Evolutionary conservation across 1,284 basidiomycete genomes (phyloP), one percentile per base, ranked within the genome.

Genomic region (Mycena sp.): DNA sequence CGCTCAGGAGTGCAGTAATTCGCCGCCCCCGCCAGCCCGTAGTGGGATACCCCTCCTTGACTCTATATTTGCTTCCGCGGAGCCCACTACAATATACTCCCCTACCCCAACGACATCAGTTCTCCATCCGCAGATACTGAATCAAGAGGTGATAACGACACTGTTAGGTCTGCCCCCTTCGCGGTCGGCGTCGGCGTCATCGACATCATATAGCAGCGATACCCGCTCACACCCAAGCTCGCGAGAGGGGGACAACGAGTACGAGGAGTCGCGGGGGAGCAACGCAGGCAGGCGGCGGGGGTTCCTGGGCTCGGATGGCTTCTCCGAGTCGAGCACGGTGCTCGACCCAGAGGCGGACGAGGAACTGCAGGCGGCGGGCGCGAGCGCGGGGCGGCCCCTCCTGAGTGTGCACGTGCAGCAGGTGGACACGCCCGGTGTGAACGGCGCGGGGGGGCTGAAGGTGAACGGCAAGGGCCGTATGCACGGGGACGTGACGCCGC

Each of bases 181-280:
- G 0, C 83, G 85, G 25, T 79, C 85, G 23, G 80, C 85, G 4
- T 88, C 87, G 1, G 82, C 78, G 10, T 80, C 83, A 4, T 81
- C 83, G 14, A 78, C 75, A 40, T 73, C 79, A 9, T 76, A 74
- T 46, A 77, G 74, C 60, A 75, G 72, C n/a, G n/a, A n/a, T n/a
- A n/a, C n/a, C n/a, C n/a, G n/a, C 19, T 83, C 84, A 1, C 80
- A 80, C 49, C 76, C 76, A 14, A 81, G 80, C 65, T 83, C 81
- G 7, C 76, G 83, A 52, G 88, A 89, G 70, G 88, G 88, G 25
- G 89, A 90, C 62, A 85, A 85, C 51, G 86, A 87, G 67, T 83
- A 87, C 45, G 83, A 84, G n/a, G 81, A 82, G 44, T 80, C n/a
- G n/a, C n/a, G n/a, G n/a, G n/a, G 68, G 19, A 51, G 51, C 32